Conservation (phyloP, 345 rosid genomes). For the Gossypium arboreum region DNA sequence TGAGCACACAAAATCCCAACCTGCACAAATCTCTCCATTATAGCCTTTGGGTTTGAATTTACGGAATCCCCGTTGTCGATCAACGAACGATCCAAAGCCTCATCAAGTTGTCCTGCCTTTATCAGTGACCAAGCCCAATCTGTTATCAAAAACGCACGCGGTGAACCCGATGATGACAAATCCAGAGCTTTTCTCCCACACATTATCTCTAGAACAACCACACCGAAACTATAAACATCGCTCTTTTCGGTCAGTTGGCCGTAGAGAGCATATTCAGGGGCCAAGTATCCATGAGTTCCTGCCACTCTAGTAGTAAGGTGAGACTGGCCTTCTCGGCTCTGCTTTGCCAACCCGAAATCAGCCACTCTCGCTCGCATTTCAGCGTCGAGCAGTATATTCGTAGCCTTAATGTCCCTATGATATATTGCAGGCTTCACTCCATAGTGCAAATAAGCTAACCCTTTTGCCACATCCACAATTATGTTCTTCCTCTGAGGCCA, state of each 20-base stretch:
- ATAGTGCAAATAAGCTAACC: conserved; percentile 82
- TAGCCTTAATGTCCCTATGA: conserved; percentile 85
- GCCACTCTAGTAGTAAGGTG: conserved; percentile 97
- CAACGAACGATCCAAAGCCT: conserved; percentile 56
- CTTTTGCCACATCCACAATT: conserved; percentile 83
- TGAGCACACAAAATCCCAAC: conserved; percentile 90
- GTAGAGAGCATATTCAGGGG: conserved; percentile 90
- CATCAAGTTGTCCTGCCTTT: conserved; percentile 60
- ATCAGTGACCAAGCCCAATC: conserved; percentile 94
- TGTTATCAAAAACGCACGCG: conserved; percentile 61
- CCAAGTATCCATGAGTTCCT: conserved; percentile 90
- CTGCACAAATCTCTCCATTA: conserved; percentile 79
- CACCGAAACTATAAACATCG: conserved; percentile 93
- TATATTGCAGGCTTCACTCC: conserved; percentile 93
- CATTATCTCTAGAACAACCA: conserved; percentile 82
- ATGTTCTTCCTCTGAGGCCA: conserved; percentile 91
- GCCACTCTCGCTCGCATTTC: conserved; percentile 95
- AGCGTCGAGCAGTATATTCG: conserved; percentile 72
- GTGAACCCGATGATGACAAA: conserved; percentile 52
- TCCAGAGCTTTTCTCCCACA: conserved; percentile 88
- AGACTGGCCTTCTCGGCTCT: conserved; percentile 84
- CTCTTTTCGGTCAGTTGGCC: conserved; percentile 89
- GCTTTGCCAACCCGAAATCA: conserved; percentile 84
- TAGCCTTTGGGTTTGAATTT: conserved; percentile 55
- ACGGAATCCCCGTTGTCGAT: conserved; percentile 35